Evolutionary conservation across 352 stramenopile genomes (phyloP).

Genomic region (Phytopythium montanum): DNA sequence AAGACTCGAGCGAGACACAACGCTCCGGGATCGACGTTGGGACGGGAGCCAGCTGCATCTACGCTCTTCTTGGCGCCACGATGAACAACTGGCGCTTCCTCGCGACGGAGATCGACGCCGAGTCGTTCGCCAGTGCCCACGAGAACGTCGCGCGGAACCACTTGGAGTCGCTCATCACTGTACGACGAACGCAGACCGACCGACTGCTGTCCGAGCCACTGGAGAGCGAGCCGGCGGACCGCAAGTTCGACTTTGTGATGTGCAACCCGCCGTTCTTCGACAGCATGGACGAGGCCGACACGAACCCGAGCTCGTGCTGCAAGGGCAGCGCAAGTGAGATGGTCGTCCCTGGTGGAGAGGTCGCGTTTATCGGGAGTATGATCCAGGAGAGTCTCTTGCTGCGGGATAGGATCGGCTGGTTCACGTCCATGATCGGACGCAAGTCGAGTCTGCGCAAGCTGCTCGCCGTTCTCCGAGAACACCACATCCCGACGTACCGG

Average conservation of each 20-base stretch:
- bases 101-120: conserved; percentile 92
- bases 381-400: conserved; percentile 89
- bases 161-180: conserved; percentile 54
- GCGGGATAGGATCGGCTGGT: conserved; percentile 85
- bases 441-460: conserved; percentile 91
- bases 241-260: conserved; percentile 91
- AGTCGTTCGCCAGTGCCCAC: conserved; percentile 75
- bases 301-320: conserved; percentile 68
- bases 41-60: conserved; percentile 95
- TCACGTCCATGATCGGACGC: conserved; percentile 93
- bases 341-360: conserved; percentile 89
- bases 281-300: conserved; percentile 65
- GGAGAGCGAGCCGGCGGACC: conserved; percentile 11
- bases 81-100: conserved; percentile 91
- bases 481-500: conserved; percentile 65
- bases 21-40: conserved; percentile 93
- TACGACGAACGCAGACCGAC: conserved; percentile 41
- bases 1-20: neutral
- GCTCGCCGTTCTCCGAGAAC: conserved; percentile 71
- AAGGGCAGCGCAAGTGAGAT: conserved; percentile 81
- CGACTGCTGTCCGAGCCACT: conserved; percentile 50
- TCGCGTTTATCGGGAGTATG: conserved; percentile 92
- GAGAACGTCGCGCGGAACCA: conserved; percentile 90
- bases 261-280: conserved; percentile 97
- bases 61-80: conserved; percentile 88